Percentiles rank a stretch among this genome's conserved stretches.
phyloP scores from a whole-genome alignment of 164 flowering plant species.

The Stephania cephalantha region DNA sequence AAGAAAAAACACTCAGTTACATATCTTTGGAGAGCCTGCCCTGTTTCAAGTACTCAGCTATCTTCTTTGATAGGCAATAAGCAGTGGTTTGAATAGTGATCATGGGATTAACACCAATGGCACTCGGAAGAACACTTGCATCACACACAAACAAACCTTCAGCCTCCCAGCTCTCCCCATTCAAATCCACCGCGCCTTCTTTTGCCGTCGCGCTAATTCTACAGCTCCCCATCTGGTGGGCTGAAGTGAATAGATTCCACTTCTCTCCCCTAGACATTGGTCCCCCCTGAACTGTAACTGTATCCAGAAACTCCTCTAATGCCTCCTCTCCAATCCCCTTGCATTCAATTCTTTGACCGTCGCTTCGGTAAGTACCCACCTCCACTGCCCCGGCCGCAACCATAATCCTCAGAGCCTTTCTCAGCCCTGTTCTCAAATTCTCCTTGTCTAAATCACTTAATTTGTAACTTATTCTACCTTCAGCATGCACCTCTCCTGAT shows the following conservation, averaged over 20 bases:
- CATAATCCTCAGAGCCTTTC: slow-evolving; percentile 28
- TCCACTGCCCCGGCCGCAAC: slow-evolving; percentile 42
- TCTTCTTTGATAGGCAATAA: slow-evolving; percentile 31
- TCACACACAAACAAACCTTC: slow-evolving; percentile 36
- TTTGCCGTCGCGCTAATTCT: slow-evolving; percentile 33
- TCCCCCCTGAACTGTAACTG: slow-evolving; percentile 20
- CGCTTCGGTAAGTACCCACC: slow-evolving; percentile 32
- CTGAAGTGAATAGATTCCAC: slow-evolving; percentile 26
- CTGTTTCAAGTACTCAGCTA: slow-evolving; percentile 15
- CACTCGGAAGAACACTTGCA: slow-evolving; percentile 38
- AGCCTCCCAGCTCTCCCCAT: slow-evolving; percentile 49
- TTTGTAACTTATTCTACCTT: slow-evolving; percentile 25
- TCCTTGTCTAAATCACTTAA: slow-evolving; percentile 22
- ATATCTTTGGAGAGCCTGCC: background rate
- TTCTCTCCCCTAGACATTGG: slow-evolving; percentile 17
- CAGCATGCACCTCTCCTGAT: slow-evolving; percentile 28
- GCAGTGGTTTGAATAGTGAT: slow-evolving; percentile 40
- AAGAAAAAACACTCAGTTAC: too few relatives aligned
- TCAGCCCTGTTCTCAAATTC: slow-evolving; percentile 25
- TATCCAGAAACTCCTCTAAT: slow-evolving; percentile 33
- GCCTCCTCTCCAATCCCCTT: slow-evolving; percentile 28
- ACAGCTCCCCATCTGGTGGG: slow-evolving; percentile 48
- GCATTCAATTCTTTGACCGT: slow-evolving; percentile 28
- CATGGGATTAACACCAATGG: slow-evolving; percentile 45
- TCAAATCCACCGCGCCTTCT: slow-evolving; percentile 38